A percentile compares a stretch with the other conserved stretches of the same genome.
These are phyloP conservation scores for Chlorella vulgaris DNA, from an alignment of 139 green algal genomes.

Conservation along the genomic window DNA sequence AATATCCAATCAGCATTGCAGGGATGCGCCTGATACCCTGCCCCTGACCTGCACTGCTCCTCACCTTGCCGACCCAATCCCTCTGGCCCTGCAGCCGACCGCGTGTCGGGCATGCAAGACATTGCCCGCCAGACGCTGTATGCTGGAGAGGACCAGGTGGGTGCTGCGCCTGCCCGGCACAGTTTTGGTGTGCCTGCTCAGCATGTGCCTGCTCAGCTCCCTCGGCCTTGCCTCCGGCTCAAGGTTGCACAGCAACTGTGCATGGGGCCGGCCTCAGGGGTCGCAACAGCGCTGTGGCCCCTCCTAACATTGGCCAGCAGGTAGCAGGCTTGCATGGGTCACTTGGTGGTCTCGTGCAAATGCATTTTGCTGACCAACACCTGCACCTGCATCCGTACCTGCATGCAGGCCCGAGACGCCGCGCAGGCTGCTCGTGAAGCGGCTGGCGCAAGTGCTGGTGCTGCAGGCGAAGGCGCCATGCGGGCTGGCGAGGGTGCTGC, in stretches of 20 bases:
- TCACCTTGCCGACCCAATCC: not conserved
- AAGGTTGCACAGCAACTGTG: not conserved
- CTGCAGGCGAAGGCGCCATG: not conserved
- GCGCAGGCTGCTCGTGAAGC: not conserved
- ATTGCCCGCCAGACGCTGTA: constrained; percentile 6
- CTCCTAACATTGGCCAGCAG: too few relatives aligned
- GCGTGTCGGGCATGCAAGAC: constrained; percentile 15
- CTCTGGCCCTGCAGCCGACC: constrained; percentile 4
- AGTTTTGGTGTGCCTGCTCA: not conserved
- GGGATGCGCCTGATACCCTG: not conserved
- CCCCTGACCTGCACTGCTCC: too few relatives aligned
- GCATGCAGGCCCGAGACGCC: not conserved
- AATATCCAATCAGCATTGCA: not conserved
- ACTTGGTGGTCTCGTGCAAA: too few relatives aligned
- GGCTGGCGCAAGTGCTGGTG: not conserved
- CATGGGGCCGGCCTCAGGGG: not conserved
- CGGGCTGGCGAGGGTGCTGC: constrained; percentile 12
- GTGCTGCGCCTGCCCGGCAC: not conserved
- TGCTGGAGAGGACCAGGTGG: not conserved
- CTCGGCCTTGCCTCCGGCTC: not conserved
- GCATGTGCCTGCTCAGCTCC: not conserved
- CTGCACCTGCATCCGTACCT: not conserved
- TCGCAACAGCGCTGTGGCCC: too few relatives aligned
- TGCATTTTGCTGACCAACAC: not conserved
- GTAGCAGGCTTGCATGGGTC: too few relatives aligned